Conservation (phyloP, 768 basidiomycete genomes). For the Russula vinacea region DNA sequence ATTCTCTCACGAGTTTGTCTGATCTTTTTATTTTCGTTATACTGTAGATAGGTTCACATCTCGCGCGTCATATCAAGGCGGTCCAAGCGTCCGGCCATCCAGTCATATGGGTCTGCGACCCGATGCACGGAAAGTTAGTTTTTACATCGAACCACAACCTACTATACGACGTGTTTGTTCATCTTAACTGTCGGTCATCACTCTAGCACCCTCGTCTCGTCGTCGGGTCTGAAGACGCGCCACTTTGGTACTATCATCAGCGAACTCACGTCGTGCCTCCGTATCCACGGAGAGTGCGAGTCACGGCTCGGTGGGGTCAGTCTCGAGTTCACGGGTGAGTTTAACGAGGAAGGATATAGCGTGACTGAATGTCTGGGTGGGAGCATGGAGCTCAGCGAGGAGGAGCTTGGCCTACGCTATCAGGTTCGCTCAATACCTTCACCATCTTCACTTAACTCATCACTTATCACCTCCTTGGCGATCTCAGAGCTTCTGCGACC, state of each 20-base stretch:
- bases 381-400: conserved; percentile 90
- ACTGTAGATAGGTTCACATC: conserved; percentile 64
- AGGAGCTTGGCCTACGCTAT: conserved; percentile 86
- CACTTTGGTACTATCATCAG: conserved; percentile 85
- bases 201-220: conserved; percentile 75
- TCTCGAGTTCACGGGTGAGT: conserved; percentile 89
- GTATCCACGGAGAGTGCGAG: conserved; percentile 69
- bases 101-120: conserved; percentile 93
- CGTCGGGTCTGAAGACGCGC: conserved; percentile 81
- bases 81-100: conserved; percentile 81
- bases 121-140: conserved; percentile 97
- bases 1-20: neutral
- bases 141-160: neutral
- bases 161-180: neutral
- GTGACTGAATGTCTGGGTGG: conserved; percentile 98
- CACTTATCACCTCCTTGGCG: neutral
- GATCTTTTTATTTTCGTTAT: conserved; percentile 2
- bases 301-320: conserved; percentile 82
- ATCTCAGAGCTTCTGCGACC: conserved; percentile 84
- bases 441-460: neutral
- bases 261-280: conserved; percentile 79
- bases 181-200: neutral
- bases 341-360: conserved; percentile 56
- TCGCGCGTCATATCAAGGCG: conserved; percentile 75
- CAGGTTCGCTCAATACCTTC: conserved; percentile 47